Evolutionary conservation across 257 asterid genomes (phyloP).

Genomic region (Datura wrightii): DNA sequence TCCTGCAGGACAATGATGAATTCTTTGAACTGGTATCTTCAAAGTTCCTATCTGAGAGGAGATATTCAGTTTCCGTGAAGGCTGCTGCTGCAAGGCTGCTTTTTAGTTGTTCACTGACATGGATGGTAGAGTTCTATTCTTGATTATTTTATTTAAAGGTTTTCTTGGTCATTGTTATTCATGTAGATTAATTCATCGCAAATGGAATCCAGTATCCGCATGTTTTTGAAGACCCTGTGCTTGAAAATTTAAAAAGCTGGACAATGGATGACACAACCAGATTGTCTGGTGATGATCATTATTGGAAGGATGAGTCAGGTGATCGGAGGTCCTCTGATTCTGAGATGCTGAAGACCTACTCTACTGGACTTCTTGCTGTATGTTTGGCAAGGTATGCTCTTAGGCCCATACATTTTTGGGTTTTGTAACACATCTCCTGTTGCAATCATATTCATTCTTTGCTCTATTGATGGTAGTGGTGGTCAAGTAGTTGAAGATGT

Average conservation of each 20-base stretch:
- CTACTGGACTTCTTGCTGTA: constrained; percentile 92
- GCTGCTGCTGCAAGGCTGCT: constrained; percentile 94
- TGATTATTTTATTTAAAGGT: not conserved
- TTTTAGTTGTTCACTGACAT: constrained; percentile 86
- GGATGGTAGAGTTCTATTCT: constrained; percentile 63
- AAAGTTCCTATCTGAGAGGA: constrained; percentile 68
- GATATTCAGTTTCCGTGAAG: constrained; percentile 69
- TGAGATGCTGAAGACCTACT: constrained; percentile 84
- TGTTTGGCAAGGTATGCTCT: constrained; percentile 71
- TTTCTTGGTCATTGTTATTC: constrained; percentile 35
- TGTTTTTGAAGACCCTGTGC: constrained; percentile 84
- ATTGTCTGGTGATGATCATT: constrained; percentile 64
- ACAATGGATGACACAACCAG: constrained; percentile 76
- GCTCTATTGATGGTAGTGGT: constrained; percentile 56
- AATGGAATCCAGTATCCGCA: constrained; percentile 86
- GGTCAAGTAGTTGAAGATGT: constrained; percentile 96
- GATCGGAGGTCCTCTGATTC: constrained; percentile 65
- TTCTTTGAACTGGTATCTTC: constrained; percentile 87
- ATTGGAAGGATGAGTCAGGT: constrained; percentile 70
- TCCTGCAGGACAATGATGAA: constrained; percentile 91
- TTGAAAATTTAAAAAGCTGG: constrained; percentile 84
- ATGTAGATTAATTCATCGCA: constrained; percentile 37
- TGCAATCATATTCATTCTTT: constrained; percentile 26
- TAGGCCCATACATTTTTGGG: constrained; percentile 27
- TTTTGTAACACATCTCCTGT: not conserved